These are phyloP conservation scores for Lenzites betulinus DNA, from an alignment of 768 basidiomycete species.

Conservation along the genomic window DNA sequence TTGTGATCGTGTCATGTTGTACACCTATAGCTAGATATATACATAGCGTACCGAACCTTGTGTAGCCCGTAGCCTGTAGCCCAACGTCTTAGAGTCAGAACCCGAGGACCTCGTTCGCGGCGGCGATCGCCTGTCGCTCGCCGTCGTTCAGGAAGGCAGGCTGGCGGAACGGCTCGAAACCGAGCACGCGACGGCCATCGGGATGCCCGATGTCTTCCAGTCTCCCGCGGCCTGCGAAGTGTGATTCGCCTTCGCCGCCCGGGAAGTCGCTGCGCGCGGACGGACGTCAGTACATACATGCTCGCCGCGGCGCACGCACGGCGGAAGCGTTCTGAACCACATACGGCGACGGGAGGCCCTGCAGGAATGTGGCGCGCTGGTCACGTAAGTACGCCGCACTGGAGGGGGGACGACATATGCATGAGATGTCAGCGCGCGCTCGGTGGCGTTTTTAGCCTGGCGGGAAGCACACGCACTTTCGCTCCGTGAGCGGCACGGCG, in stretches of 20 bases:
- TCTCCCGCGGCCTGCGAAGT: conserved; percentile 40
- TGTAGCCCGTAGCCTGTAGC: conserved; percentile 13
- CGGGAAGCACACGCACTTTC: conserved; percentile 34
- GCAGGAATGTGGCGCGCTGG: conserved; percentile 63
- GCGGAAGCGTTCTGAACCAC: conserved; percentile 29
- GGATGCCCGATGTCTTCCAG: conserved; percentile 39
- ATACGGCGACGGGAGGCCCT: conserved; percentile 57
- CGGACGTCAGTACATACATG: background rate
- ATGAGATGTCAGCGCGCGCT: background rate
- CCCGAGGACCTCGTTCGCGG: conserved; percentile 31
- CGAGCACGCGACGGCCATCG: conserved; percentile 44
- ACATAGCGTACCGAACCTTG: background rate
- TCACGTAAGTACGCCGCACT: conserved; percentile 58
- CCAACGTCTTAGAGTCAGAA: conserved; percentile 13
- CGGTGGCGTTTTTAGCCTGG: background rate
- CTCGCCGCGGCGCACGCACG: conserved; percentile 21
- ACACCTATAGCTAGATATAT: background rate
- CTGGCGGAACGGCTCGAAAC: conserved; percentile 42
- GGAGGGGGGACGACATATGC: too few relatives aligned
- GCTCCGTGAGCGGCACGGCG: conserved; percentile 63
- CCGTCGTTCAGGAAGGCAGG: conserved; percentile 4
- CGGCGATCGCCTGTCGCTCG: conserved; percentile 27
- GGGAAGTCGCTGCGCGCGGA: conserved; percentile 54
- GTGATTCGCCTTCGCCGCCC: conserved; percentile 43
- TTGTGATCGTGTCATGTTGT: too few relatives aligned